Evolutionary conservation across 1,284 basidiomycete genomes (phyloP).

Genomic region (Microbotryomycetes sp.): DNA sequence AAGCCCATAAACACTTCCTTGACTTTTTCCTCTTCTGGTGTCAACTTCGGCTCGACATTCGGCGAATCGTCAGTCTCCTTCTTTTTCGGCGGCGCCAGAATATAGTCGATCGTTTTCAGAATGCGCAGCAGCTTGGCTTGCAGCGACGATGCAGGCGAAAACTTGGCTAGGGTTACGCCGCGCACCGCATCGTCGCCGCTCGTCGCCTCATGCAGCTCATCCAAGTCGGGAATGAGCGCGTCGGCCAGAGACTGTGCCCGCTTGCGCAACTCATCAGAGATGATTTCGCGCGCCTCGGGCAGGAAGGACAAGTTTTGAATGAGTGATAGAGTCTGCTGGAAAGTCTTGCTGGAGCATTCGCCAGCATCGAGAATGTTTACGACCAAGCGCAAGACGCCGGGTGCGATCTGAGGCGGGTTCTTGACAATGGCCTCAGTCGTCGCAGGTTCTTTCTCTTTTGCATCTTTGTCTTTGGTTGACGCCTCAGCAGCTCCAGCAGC

Average conservation of each 20-base stretch:
- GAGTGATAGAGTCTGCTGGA: conserved; percentile 78
- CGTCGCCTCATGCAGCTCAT: conserved; percentile 61
- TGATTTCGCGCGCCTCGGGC: conserved; percentile 74
- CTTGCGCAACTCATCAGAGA: conserved; percentile 73
- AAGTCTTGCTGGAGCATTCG: conserved; percentile 89
- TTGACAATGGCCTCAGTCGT: conserved; percentile 36
- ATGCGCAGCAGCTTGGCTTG: conserved; percentile 89
- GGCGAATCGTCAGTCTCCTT: conserved; percentile 4
- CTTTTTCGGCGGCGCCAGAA: conserved; percentile 58
- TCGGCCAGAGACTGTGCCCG: conserved; percentile 81
- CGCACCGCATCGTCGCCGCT: conserved; percentile 54
- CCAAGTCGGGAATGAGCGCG: conserved; percentile 63
- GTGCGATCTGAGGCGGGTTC: conserved; percentile 72
- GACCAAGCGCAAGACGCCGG: conserved; percentile 70
- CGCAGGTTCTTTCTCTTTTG: conserved; percentile 15
- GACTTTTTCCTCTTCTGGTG: conserved; percentile 62
- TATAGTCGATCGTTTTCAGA: conserved; percentile 91
- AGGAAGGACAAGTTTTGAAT: conserved; percentile 84
- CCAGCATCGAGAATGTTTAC: conserved; percentile 90
- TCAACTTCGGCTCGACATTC: conserved; percentile 35
- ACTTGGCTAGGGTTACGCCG: conserved; percentile 62
- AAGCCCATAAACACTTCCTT: conserved; percentile 79
- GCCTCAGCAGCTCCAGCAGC: neutral
- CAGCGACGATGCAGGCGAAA: conserved; percentile 81
- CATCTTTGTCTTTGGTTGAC: neutral